These are phyloP conservation scores for Aspergillus pseudonomiae DNA, from an alignment of 2,329 filamentous ascomycete genomes.

Conservation along the genomic window DNA sequence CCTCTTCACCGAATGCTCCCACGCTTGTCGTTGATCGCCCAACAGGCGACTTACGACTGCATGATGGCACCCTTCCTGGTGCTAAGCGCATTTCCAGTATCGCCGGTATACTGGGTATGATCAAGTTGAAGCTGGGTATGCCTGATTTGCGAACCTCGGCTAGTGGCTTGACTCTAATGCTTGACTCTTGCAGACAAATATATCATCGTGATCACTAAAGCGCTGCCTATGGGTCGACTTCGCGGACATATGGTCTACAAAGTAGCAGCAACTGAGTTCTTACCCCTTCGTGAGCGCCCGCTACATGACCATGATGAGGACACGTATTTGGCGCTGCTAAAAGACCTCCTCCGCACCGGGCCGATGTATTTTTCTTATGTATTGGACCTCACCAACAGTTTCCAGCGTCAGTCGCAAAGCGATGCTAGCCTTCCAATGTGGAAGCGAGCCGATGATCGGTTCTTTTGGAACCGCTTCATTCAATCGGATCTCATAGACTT, in stretches of 20 bases:
- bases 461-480: conserved; percentile 98
- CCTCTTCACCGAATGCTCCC: conserved; percentile 85
- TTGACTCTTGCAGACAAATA: conserved; percentile 72
- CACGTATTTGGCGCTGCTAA: conserved; percentile 80
- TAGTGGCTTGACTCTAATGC: not conserved
- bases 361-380: conserved; percentile 99
- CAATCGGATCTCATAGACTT: conserved; percentile 92
- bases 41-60: conserved; percentile 84
- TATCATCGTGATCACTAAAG: conserved; percentile 94
- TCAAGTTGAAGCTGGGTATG: conserved; percentile 88
- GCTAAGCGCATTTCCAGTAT: conserved; percentile 90
- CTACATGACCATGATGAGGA: conserved; percentile 94
- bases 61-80: conserved; percentile 74
- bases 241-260: conserved; percentile 98
- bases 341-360: conserved; percentile 76
- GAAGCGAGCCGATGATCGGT: conserved; percentile 92
- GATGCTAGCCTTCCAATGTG: conserved; percentile 76
- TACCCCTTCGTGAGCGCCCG: conserved; percentile 88
- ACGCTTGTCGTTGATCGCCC: conserved; percentile 89
- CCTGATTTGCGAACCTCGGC: conserved; percentile 12
- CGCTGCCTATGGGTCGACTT: conserved; percentile 83
- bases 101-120: conserved; percentile 89
- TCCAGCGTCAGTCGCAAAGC: conserved; percentile 85
- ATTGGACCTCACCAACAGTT: conserved; percentile 92
- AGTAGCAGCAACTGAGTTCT: conserved; percentile 84